Evolutionary conservation across 2,329 filamentous ascomycete species (phyloP), one percentile per base, ranked within the genome.

Genomic region (Aspergillus sp.): DNA sequence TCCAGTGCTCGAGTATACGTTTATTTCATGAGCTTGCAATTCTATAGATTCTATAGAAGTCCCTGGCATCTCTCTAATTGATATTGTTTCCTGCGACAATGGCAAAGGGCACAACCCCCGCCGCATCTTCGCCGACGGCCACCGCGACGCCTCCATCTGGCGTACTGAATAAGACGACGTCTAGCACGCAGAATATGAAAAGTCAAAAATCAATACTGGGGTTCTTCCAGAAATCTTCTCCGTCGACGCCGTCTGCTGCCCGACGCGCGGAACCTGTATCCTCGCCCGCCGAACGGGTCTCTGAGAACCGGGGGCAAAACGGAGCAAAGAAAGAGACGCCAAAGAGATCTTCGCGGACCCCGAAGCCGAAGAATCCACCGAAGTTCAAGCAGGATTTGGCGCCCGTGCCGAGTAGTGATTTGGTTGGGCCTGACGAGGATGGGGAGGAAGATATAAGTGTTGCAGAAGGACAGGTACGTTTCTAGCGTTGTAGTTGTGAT

Each of bases 401-500:
- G 0, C 88, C 88, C 4, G 78, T 85, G 4, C 85, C 88, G 4
- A 94, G 87, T 66, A 94, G 88, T 67, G 88, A 94, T 67, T 78
- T 77, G 33, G 65, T 80, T 28, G 81, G 84, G 45, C 81, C 83
- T 0, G 81, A 86, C 52, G 81, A 85, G 56, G 83, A 85, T 52
- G 73, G 79, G 10, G 56, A 53, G 19, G 47, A 46, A 47, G 72
- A 64, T 54, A 9, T 60, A 51, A 75, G 77, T 42, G 19, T 19
- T 19, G 19, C 19, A 19, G 19, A 19, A 19, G 52, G 77, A 51
- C 61, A 55, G 43, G 47, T 41, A 50, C 26, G 36, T 39, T 19
- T 8, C 26, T 39, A 39, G 4, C 12, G 36, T 8, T 4, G 36
- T 39, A 4, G 19, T 39, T 7, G 19, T 19, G n/a, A 9, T 19